A percentile compares a stretch with the other conserved stretches of the same genome.
Evolutionary conservation across 352 stramenopile species (phyloP).

Genomic region (Phytophthora ramorum): DNA sequence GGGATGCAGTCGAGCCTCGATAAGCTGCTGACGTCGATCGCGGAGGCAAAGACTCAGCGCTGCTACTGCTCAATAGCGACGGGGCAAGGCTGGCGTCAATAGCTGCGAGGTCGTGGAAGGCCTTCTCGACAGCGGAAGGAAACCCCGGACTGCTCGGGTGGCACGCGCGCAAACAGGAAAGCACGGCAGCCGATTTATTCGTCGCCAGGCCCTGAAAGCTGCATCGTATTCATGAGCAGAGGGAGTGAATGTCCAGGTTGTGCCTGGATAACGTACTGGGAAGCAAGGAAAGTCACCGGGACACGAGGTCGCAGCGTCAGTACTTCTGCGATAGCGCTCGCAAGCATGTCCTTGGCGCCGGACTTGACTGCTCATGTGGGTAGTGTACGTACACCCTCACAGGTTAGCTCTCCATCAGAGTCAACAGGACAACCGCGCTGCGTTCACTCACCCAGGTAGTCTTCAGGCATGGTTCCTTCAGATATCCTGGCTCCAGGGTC

Average conservation of each 20-base stretch:
- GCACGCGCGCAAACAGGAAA: constrained; percentile 25
- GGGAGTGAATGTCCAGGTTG: neutral
- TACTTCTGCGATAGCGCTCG: constrained; percentile 23
- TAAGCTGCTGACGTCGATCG: constrained; percentile 10
- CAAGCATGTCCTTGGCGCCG: constrained; percentile 30
- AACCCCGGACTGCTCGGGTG: constrained; percentile 26
- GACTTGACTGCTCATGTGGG: constrained; percentile 22
- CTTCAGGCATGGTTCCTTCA: constrained; percentile 11
- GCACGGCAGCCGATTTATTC: constrained; percentile 14
- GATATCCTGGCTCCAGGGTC: constrained; percentile 7
- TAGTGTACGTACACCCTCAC: neutral
- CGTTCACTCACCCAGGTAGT: constrained; percentile 14
- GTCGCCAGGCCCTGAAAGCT: constrained; percentile 33
- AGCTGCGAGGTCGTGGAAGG: constrained; percentile 23
- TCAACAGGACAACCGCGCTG: neutral
- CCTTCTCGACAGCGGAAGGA: constrained; percentile 28
- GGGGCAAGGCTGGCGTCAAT: neutral
- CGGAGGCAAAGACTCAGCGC: neutral
- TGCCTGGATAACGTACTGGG: constrained; percentile 19
- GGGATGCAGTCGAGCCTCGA: neutral
- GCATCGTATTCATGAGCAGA: neutral
- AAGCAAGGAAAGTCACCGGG: constrained; percentile 31
- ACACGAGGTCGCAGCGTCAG: constrained; percentile 29
- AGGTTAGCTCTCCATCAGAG: neutral
- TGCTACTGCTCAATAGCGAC: constrained; percentile 9